Conservation (phyloP, 805 yeast genomes). For the Myxozyma kluyveri region DNA sequence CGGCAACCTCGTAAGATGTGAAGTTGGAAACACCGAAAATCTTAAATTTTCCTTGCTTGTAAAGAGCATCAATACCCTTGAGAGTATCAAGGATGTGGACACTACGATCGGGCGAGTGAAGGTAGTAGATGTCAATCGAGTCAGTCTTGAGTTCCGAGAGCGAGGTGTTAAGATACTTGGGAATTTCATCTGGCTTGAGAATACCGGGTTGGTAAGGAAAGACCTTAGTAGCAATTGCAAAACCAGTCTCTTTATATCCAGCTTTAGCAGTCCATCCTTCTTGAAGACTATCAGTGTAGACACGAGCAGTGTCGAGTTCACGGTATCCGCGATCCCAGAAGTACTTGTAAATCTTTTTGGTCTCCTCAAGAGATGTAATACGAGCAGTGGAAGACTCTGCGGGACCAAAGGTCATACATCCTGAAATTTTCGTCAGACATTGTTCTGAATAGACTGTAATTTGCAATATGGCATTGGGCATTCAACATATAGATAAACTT, state of each 20-base stretch:
- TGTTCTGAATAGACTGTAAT: no score
- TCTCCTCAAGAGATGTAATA: slow-evolving; percentile 15
- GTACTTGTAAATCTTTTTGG: slow-evolving; percentile 13
- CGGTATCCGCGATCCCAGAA: slow-evolving; percentile 28
- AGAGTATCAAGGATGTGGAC: slow-evolving; percentile 34
- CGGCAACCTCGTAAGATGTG: slow-evolving; percentile 19
- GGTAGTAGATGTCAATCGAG: slow-evolving; percentile 17
- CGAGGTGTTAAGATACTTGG: slow-evolving; percentile 6
- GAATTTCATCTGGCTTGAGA: slow-evolving; percentile 13
- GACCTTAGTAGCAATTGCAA: slow-evolving; percentile 31
- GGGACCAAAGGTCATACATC: slow-evolving; percentile 27
- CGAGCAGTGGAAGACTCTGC: slow-evolving; percentile 15
- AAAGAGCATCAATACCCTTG: slow-evolving; percentile 31
- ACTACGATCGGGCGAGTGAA: slow-evolving; percentile 34
- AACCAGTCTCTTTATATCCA: slow-evolving; percentile 20
- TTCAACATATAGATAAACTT: no score
- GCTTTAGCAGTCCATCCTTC: slow-evolving; percentile 26
- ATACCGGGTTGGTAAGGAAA: slow-evolving; percentile 26
- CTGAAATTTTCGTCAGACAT: no score
- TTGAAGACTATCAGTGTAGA: slow-evolving; percentile 31
- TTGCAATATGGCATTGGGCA: no score
- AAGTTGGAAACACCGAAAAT: slow-evolving; percentile 34
- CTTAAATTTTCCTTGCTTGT: slow-evolving; percentile 34
- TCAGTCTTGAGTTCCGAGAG: slow-evolving; percentile 14
- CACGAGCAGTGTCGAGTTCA: slow-evolving; percentile 36